These are phyloP conservation scores for Coniophora puteana DNA, from an alignment of 1,284 basidiomycete species.

Conservation along the genomic window DNA sequence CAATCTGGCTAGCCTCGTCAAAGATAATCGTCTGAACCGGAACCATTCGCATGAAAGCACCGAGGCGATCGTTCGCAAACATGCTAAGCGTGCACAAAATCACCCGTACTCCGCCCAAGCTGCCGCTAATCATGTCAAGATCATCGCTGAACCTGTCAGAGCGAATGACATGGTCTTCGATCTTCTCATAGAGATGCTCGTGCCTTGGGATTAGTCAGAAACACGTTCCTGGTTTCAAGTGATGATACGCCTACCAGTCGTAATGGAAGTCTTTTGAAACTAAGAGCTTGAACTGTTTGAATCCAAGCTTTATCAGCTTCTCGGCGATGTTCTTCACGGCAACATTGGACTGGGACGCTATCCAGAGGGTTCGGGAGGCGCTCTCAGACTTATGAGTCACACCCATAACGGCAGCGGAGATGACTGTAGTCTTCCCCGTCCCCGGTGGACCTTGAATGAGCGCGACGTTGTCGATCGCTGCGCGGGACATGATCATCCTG, in stretches of 20 bases:
- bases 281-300: conserved; percentile 36
- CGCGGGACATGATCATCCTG: conserved; percentile 29
- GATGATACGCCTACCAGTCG: conserved; percentile 49
- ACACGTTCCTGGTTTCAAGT: conserved; percentile 3
- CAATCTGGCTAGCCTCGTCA: conserved; percentile 67
- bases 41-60: conserved; percentile 29
- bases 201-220: conserved; percentile 47
- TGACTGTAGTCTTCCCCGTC: conserved; percentile 35
- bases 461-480: conserved; percentile 39
- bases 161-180: conserved; percentile 44
- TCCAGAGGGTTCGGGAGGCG: conserved; percentile 45
- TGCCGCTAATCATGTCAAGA: conserved; percentile 12
- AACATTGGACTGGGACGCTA: conserved; percentile 66
- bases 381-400: conserved; percentile 26
- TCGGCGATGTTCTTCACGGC: conserved; percentile 55
- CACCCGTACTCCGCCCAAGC: conserved; percentile 42
- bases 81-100: conserved; percentile 53
- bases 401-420: conserved; percentile 45
- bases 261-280: conserved; percentile 40
- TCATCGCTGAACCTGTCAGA: conserved; percentile 40
- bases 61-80: conserved; percentile 32
- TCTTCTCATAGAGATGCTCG: conserved; percentile 58
- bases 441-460: conserved; percentile 59
- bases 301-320: conserved; percentile 33
- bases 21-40: conserved; percentile 52